Evolutionary conservation across 164 flowering plant species (phyloP), one percentile per base, ranked within the genome.

Genomic region (Amborella trichopoda): DNA sequence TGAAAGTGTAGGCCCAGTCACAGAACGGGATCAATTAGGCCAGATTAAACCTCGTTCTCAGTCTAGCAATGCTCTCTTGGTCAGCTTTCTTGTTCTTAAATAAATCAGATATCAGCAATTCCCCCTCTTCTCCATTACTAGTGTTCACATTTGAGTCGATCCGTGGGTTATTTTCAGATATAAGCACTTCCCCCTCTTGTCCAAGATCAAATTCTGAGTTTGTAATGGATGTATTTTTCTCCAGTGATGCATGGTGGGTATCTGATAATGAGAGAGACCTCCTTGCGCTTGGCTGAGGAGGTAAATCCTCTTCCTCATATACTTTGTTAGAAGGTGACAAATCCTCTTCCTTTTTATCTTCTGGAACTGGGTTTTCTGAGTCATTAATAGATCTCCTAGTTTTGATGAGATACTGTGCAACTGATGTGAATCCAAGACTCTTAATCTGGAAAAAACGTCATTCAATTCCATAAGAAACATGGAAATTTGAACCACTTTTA

Each of bases 371-470:
- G 34, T 49, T 48, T 19, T 48, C 78, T 13, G 60, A 33, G 23
- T 59, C 60, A 3, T 54, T 9, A 18, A 48, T 36, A 40, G 64
- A 32, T 3, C 69, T 71, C 8, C 42, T 62, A 44, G 88, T 73
- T 69, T 80, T 77, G 38, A 83, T 71, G 44, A 90, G 91, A 65
- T 72, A 90, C 61, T 86, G 95, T 33, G 97, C 97, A 28, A 90
- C 97, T 11, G 97, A 90, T 50, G 75, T 77, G 73, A 49, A 86
- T 14, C 97, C 95, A 59, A 83, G 60, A 3, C 45, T 55, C 23
- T 62, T 26, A 50, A 90, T 51, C 97, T 90, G 64, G 38, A 52
- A 54, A 33, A 27, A 26, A 26, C 26, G 17, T 10, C 9, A 26
- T 12, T 23, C 13, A 30, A 28, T 6, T 5, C 8, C 14, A 2